Base-by-base conservation (phyloP, 495 filamentous ascomycete species). In the Tuber brumale region DNA sequence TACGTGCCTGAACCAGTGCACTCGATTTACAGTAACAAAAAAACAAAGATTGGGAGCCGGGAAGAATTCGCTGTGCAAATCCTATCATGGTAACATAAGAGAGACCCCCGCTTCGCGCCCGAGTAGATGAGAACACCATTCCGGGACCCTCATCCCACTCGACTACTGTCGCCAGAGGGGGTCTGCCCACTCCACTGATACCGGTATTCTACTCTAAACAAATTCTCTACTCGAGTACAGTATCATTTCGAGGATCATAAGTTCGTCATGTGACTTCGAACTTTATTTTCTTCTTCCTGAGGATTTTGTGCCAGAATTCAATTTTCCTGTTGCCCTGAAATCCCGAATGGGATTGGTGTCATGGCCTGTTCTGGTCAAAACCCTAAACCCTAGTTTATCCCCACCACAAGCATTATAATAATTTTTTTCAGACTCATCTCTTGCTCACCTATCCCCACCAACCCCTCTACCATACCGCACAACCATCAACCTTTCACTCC, bases 401-500 rank as follows among this genome's bases (percentile, higher is more conserved):
- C 27, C 27, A 18, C 57, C 27, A 35, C 57, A 35, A 66, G 57
- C 57, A 18, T 66, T 14, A 18, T 2, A 1, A 4, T 35, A 66
- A 66, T 35, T 66, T 35, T 66, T 66, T 31, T 66, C 16, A 46
- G 51, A 66, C 57, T 66, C 57, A 66, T 18, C 31, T 35, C 27
- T 66, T 66, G 19, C 57, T 66, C 57, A 66, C 57, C 14, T 19
- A 66, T 66, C 57, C 51, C 27, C 57, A 35, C 57, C 27, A 66
- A 35, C 27, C 57, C 73, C 31, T 27, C 73, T 46, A 72, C 37
- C 37, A 4, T 39, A 39, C 73, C 39, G 16, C 73, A 39, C 70
- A 72, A 27, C 21, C 16, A 37, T 35, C 27, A 27, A 72, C 35
- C 70, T 27, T 72, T 70, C 57, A 42, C 66, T 45, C 73, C 12